Conservation (phyloP, 306 rosid genomes). For the Rubus idaeus region DNA sequence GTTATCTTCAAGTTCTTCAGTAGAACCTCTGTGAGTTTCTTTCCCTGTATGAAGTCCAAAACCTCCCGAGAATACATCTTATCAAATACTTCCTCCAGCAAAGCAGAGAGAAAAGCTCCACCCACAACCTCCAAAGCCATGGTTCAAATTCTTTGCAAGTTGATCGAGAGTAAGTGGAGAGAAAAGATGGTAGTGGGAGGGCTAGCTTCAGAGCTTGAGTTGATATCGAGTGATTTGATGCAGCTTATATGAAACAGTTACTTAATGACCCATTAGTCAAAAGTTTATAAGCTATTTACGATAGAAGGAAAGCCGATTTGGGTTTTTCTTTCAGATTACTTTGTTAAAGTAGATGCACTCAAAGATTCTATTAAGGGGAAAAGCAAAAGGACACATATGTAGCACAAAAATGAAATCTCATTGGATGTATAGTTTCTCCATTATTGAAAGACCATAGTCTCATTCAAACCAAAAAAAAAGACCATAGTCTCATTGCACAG, state of each 20-base stretch:
- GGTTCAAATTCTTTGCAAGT: not conserved
- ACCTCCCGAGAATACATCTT: constrained; percentile 13
- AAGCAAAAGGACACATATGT: not conserved
- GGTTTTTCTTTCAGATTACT: not conserved
- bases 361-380: not conserved
- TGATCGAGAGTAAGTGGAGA: not conserved
- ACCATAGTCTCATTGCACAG: not conserved
- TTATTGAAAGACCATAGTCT: not conserved
- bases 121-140: constrained; percentile 1
- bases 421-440: not conserved
- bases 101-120: constrained; percentile 29
- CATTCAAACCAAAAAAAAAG: no score
- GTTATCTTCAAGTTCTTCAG: constrained; percentile 12
- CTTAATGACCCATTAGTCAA: not conserved
- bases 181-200: not conserved
- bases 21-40: not conserved
- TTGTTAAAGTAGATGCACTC: not conserved
- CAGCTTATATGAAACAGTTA: not conserved
- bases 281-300: not conserved
- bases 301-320: no score
- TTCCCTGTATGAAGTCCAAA: not conserved
- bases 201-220: not conserved
- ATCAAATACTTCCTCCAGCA: constrained; percentile 22
- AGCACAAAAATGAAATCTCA: not conserved
- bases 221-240: not conserved